phyloP scores from a whole-genome alignment of 805 yeast genomes.

The Hanseniaspora osmophila region DNA sequence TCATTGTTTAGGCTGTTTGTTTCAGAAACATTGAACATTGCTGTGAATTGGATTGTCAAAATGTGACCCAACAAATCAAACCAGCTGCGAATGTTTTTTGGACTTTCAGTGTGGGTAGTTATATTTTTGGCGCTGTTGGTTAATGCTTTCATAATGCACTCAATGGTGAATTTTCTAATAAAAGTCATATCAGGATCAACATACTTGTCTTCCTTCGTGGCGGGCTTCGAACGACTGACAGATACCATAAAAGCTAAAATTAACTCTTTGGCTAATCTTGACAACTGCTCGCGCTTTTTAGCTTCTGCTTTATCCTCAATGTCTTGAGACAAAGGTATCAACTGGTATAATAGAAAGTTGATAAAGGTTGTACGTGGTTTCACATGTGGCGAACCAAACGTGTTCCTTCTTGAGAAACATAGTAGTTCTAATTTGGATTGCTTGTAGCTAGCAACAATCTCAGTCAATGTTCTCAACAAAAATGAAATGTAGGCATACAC shows the following conservation, averaged over 20 bases:
- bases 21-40: conserved; percentile 30
- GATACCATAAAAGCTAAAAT: conserved; percentile 46
- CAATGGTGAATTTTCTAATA: conserved; percentile 61
- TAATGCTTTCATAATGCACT: conserved; percentile 47
- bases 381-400: conserved; percentile 22
- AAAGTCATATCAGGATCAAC: conserved; percentile 54
- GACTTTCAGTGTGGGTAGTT: conserved; percentile 15
- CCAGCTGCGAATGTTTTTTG: conserved; percentile 20
- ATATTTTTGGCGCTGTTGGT: conserved; percentile 30
- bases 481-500: conserved; percentile 55
- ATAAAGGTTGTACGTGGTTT: conserved; percentile 69
- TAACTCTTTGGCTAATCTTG: conserved; percentile 44
- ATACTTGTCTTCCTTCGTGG: not conserved
- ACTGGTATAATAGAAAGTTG: conserved; percentile 62
- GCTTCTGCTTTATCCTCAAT: conserved; percentile 24
- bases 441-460: conserved; percentile 63
- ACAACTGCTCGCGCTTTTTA: conserved; percentile 32
- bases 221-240: not conserved
- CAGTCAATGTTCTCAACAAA: conserved; percentile 52
- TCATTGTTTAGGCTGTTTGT: conserved; percentile 40
- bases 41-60: conserved; percentile 19
- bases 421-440: conserved; percentile 71
- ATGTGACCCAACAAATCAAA: conserved; percentile 17
- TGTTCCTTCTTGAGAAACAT: conserved; percentile 52
- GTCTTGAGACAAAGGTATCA: conserved; percentile 37